These are phyloP conservation scores for Trypanosoma rangeli DNA, from an alignment of 208 protist genomes.

Conservation along the genomic window DNA sequence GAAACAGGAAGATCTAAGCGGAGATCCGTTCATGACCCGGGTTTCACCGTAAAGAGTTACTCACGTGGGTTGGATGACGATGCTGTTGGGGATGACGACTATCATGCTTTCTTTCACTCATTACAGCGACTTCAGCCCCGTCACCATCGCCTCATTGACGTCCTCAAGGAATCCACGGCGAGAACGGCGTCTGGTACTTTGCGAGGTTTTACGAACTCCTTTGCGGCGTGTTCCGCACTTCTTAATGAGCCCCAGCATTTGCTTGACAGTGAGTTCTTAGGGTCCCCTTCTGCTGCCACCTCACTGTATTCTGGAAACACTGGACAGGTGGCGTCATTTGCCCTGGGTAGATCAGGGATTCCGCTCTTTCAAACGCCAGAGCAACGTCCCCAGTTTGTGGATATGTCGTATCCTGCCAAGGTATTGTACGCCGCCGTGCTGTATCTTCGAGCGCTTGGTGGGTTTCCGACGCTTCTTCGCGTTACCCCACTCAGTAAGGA, in stretches of 20 bases:
- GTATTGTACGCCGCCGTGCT: constrained; percentile 68
- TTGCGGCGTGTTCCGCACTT: constrained; percentile 27
- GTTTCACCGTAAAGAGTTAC: background rate
- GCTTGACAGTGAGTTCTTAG: constrained; percentile 15
- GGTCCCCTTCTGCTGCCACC: background rate
- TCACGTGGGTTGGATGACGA: background rate
- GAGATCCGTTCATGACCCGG: no score
- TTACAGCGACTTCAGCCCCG: background rate
- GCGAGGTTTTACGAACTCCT: constrained; percentile 3
- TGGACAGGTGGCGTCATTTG: background rate
- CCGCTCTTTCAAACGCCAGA: background rate
- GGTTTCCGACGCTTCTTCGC: constrained; percentile 73
- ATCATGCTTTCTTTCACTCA: constrained; percentile 16
- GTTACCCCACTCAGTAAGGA: constrained; percentile 59
- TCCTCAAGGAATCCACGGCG: background rate
- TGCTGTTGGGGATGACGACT: constrained; percentile 6
- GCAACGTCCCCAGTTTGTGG: constrained; percentile 16
- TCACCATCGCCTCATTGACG: background rate
- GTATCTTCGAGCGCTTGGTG: constrained; percentile 78
- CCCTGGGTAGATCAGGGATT: background rate
- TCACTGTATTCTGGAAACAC: background rate
- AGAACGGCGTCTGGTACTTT: background rate
- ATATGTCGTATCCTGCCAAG: constrained; percentile 66
- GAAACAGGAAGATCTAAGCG: background rate
- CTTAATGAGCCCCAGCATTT: constrained; percentile 22